These are phyloP conservation scores for Cymbomonas tetramitiformis DNA, from an alignment of 139 green algal genomes.

Conservation along the genomic window DNA sequence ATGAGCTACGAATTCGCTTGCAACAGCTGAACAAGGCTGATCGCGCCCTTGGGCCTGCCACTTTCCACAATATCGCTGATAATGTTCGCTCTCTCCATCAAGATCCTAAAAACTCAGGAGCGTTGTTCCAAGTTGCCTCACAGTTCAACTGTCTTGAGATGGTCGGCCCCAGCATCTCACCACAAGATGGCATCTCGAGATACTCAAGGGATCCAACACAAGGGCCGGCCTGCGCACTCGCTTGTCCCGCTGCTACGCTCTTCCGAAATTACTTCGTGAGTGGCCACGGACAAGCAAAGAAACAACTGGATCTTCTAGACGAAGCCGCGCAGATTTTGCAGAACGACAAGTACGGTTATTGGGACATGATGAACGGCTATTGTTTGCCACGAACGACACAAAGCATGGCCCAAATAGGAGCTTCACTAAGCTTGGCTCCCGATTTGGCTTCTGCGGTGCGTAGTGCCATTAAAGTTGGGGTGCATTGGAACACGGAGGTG, in stretches of 20 bases:
- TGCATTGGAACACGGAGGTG: neutral
- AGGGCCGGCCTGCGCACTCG: neutral
- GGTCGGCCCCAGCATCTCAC: neutral
- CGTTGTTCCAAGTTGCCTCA: neutral
- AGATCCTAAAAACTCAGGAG: neutral
- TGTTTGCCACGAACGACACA: neutral
- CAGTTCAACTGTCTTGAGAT: constrained; percentile 7
- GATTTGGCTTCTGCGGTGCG: neutral
- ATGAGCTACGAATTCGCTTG: no score
- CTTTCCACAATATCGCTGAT: no score
- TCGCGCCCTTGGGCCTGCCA: no score
- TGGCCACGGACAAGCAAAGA: neutral
- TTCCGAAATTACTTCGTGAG: constrained; percentile 4
- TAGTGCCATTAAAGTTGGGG: neutral
- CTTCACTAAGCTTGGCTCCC: neutral
- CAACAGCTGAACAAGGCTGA: no score
- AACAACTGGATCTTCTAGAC: neutral
- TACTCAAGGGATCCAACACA: neutral
- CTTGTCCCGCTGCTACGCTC: neutral
- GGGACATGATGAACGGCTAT: neutral
- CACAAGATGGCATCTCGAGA: neutral
- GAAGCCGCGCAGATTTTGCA: neutral
- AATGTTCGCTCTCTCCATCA: no score
- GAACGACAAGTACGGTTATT: neutral
- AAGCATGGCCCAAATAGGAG: neutral